Evolutionary conservation across 345 rosid species (phyloP), one percentile per base, ranked within the genome.

Genomic region (Viola odorata): DNA sequence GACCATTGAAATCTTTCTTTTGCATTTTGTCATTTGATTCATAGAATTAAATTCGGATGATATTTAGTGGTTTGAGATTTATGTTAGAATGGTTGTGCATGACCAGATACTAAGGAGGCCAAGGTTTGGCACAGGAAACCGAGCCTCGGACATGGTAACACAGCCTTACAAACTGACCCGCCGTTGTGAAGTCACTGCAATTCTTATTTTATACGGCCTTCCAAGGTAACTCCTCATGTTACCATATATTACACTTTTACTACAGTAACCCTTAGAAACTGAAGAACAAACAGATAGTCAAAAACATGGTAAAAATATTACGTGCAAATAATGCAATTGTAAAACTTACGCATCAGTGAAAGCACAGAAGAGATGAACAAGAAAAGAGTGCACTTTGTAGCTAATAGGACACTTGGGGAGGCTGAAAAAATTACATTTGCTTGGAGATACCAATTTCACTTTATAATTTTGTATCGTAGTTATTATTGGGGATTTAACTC

Each of bases 181-280:
- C 0, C 84, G 75, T 14, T 91, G 99, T 58, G 99, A 95, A 57
- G 96, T 95, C 63, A 95, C 97, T 1, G 99, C 99, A 32, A 88
- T 95, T 80, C 96, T 95, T 72, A 81, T 95, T 68, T 75, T 95
- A 61, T 88, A 82, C 70, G 99, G 99, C 53, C 95, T 95, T 55
- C 99, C 99, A 55, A 88, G 98, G 98, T 92, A 77, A 16, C 0
- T 40, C 49, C 10, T 4, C 32, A 17, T 9, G 5, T 53, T 52
- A 47, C 47, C 17, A 42, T 32, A 15, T 45, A 8, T 23, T 15
- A 15, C 45, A 15, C 9, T 45, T 37, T 37, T 15, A 55, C 37
- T 6, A 10, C 16, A n/a, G n/a, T n/a, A n/a, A n/a, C n/a, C n/a
- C n/a, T n/a, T 17, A 45, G 55, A 17, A 9, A 38, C 59, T 6